Base-by-base conservation (phyloP, 1,139 yeast genomes). In the Blastobotrys petasosporus region DNA sequence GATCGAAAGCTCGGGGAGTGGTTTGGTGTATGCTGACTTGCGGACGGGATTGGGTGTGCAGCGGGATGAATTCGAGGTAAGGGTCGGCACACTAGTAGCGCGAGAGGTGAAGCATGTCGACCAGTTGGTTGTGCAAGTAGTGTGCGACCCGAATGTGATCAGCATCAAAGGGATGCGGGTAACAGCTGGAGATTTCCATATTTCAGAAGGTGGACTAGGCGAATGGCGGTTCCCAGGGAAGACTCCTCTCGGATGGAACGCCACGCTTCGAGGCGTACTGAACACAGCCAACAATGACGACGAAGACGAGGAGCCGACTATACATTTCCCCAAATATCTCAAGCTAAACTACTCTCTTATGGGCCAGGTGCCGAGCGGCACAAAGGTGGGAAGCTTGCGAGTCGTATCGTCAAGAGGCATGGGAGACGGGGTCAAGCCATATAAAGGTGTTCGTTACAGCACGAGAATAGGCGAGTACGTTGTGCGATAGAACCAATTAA, bases 381-480 rank as follows among this genome's bases (percentile, higher is more conserved):
- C 83, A 38, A 77, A 77, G 52, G 86, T 90, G 1, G 82, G 78
- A 17, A 73, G 81, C 23, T 67, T 90, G 47, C 77, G 80, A 56
- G 76, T 90, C 9, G 59, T 72, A 13, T 73, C 76, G 51, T 69
- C 79, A 4, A 72, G 74, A 52, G 90, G 92, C 0, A 56, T 78
- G 54, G 77, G 78, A 12, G 81, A 78, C 3, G 71, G 75, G 2
- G 81, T 79, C 15, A 83, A 81, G 58, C 95, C 95, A 0, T 92
- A 81, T 70, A 92, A 90, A 62, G 97, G 98, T 1, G 97, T 90
- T 25, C 85, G 90, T 59, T 90, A 90, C 60, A 68, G 77, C 10
- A 80, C 96, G 4, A 67, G 68, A 45, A 73, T 85, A 0, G 87
- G 84, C 0, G 80, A 82, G 48, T 79, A 69, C 58, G 66, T 79